Base-by-base conservation (phyloP, 2,329 filamentous ascomycete species). In the Septoria petroselini region DNA sequence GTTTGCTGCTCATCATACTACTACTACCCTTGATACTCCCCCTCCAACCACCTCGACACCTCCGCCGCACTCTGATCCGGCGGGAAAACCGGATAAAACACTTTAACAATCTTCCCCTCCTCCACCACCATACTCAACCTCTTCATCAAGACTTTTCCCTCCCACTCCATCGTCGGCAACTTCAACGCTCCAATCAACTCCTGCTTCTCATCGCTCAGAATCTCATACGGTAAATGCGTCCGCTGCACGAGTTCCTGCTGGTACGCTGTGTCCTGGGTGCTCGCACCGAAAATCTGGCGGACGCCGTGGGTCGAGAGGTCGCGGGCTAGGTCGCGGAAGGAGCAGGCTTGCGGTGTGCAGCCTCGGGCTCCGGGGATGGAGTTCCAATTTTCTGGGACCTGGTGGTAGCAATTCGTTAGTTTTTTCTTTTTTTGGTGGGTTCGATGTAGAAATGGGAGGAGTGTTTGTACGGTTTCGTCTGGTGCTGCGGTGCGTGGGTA, bases 1-100 rank as follows among this genome's bases (percentile, higher is more conserved):
- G 30, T 29, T 46, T 4, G 27, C 43, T 17, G 31, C 25, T 18
- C 33, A 4, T 21, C 14, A 7, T 9, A 17, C 14, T 38, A 8
- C 12, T 7, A 18, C 17, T 17, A 18, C 19, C 34, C 34, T 38
- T 19, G 17, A 38, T 19, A 5, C 14, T 38, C 34, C 11, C 4
- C 19, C 34, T 19, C 50, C 55, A 59, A 52, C 60, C 59, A 73
- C 52, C 62, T 58, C 44, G 70, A 55, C 29, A 71, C 65, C 48
- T 70, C 64, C 50, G 65, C 64, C 7, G 70, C 70, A 54, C 67
- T 72, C 50, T 64, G 58, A 54, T 71, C 65, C 12, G 71, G 68
- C 41, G 71, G 68, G 55, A 73, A 70, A 6, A 73, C 69, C n/a
- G 69, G 70, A 64, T 73, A 74, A 62, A 66, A 73, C 14, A 71